Evolutionary conservation across 2,329 filamentous ascomycete genomes (phyloP), one percentile per base, ranked within the genome.

Genomic region (Kalaharituber pfeilii): DNA sequence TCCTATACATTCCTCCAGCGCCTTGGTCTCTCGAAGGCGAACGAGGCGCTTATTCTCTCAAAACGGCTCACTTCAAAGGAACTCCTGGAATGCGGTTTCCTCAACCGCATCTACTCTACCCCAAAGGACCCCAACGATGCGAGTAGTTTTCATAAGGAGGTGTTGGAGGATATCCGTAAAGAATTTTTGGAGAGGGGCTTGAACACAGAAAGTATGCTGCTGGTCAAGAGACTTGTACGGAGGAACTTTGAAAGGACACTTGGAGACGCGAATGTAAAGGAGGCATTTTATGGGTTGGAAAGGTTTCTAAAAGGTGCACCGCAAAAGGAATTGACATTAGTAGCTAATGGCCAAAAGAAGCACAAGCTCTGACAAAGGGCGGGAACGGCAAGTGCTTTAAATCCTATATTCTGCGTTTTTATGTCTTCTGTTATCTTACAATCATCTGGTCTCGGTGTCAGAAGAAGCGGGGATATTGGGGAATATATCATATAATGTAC

Each of bases 11-110:
- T 96, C 55, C 85, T 91, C 13, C 76, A 82, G 63, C 73, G 89
- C 0, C 73, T 96, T 24, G 91, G 91, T 1, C 76, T 86, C 51
- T 72, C 77, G 56, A 84, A 85, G 66, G 88, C 87, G 8, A 94
- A 93, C 65, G 91, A 96, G 73, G 89, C 91, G 11, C 75, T 96
- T 11, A 80, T 98, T 61, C 91, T 94, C 82, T 87, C 83, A 64
- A 84, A 83, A 68, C 75, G 80, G 45, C 84, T 96, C 62, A 67
- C 73, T 0, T 77, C 78, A 27, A 77, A 81, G 24, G 86, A 94
- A 65, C 73, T 96, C 27, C 73, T 88, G 58, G 71, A 75, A 7
- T 76, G 78, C 2, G 88, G 89, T 0, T 96, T 86, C 65, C 85
- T 93, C 45, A 96, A 95, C 64, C 84, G 82, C 68, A 75, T 94